Conservation (phyloP, 768 basidiomycete species). For the Obba rivulosa region DNA sequence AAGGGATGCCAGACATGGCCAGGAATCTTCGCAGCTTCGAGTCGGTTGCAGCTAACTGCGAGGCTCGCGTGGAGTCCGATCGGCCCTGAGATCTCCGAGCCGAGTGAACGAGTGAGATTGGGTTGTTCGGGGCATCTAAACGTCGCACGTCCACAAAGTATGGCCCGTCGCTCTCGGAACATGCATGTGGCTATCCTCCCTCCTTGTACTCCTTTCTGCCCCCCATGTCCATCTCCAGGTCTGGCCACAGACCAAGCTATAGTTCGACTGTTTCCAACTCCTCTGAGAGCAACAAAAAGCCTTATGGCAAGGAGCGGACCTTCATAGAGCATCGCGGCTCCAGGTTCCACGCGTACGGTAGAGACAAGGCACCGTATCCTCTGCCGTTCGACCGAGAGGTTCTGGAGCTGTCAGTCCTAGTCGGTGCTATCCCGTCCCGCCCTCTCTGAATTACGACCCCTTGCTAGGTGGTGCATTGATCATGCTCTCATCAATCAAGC, state of each 20-base stretch:
- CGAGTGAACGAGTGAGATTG: too few species aligned
- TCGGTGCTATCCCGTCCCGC: neutral
- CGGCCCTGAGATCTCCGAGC: too few species aligned
- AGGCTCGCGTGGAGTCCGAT: neutral
- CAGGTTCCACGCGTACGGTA: conserved; percentile 61
- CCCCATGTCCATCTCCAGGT: conserved; percentile 10
- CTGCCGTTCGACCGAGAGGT: conserved; percentile 63
- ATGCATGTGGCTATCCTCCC: conserved; percentile 1
- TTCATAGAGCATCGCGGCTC: conserved; percentile 58
- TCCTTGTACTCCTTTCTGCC: conserved; percentile 1
- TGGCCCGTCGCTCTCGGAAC: conserved; percentile 5
- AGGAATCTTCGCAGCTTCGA: too few species aligned
- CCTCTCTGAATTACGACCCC: neutral
- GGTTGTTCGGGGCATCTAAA: too few species aligned
- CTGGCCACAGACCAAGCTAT: conserved; percentile 15
- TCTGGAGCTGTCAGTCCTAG: conserved; percentile 55
- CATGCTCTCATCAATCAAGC: conserved; percentile 32
- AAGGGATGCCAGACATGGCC: too few species aligned
- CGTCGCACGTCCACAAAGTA: neutral
- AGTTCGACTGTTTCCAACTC: conserved; percentile 9
- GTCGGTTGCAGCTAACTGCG: neutral
- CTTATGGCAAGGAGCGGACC: conserved; percentile 43
- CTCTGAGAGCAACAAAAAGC: conserved; percentile 2
- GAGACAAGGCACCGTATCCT: conserved; percentile 78
- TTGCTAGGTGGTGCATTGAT: conserved; percentile 7